These are phyloP conservation scores for Novymonas esmeraldas DNA, from an alignment of 208 protist genomes.

Conservation along the genomic window DNA sequence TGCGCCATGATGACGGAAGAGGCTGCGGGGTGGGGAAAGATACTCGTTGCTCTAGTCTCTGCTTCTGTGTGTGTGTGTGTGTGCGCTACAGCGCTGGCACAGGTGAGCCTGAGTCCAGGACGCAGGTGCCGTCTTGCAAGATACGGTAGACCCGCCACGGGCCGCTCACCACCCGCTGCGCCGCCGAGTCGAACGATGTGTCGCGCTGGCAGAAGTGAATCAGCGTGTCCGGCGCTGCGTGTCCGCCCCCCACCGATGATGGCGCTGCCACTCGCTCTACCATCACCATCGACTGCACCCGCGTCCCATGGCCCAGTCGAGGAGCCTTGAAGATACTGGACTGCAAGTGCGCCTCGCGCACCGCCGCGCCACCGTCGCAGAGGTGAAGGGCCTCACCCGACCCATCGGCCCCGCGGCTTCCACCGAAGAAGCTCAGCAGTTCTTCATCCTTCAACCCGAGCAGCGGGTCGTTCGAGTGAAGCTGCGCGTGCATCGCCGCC, in stretches of 20 bases:
- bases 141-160: constrained; percentile 21
- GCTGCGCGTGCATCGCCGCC: constrained; percentile 24
- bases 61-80: not conserved
- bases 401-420: not conserved
- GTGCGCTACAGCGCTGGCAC: not conserved
- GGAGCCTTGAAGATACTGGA: constrained; percentile 42
- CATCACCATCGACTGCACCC: constrained; percentile 60
- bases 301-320: constrained; percentile 38
- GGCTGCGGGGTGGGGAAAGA: too few species aligned
- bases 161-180: constrained; percentile 22
- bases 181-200: constrained; percentile 4
- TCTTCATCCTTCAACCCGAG: constrained; percentile 38
- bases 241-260: not conserved
- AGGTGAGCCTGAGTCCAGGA: not conserved
- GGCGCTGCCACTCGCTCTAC: constrained; percentile 34
- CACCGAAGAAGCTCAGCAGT: constrained; percentile 25
- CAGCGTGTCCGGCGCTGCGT: not conserved
- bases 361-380: constrained; percentile 18
- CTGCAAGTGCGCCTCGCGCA: constrained; percentile 36
- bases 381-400: not conserved
- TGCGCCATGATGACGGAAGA: too few species aligned
- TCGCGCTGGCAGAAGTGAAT: constrained; percentile 55
- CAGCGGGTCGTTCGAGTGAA: constrained; percentile 36
- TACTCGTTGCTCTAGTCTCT: not conserved
- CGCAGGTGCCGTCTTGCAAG: constrained; percentile 10